Percentiles rank a stretch among this genome's conserved stretches.
phyloP scores from a whole-genome alignment of 2,329 filamentous ascomycete genomes.

The Fusarium coffeatum region DNA sequence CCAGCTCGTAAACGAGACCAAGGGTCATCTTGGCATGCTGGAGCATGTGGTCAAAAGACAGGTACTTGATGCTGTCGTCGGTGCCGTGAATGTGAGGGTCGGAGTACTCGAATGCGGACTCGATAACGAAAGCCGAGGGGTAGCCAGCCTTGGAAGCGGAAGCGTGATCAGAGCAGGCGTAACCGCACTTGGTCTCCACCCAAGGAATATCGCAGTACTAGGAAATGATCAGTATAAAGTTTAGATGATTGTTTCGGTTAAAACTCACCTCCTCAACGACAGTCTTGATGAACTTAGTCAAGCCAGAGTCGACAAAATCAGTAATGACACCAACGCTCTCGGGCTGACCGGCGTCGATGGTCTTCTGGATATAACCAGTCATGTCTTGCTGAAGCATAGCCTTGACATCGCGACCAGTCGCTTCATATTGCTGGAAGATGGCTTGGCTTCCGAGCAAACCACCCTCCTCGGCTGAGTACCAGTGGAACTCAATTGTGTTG shows the following conservation, averaged over 20 bases:
- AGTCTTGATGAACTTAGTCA: conserved; percentile 92
- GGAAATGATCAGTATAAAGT: conserved; percentile 3
- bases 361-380: conserved; percentile 89
- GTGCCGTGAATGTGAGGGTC: conserved; percentile 78
- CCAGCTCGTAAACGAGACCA: conserved; percentile 85
- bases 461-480: conserved; percentile 92
- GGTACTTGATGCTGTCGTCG: conserved; percentile 75
- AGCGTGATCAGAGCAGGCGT: conserved; percentile 82
- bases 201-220: conserved; percentile 90
- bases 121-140: conserved; percentile 80
- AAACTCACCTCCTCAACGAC: conserved; percentile 71
- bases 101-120: conserved; percentile 74
- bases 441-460: conserved; percentile 89
- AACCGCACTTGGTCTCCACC: conserved; percentile 88
- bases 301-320: conserved; percentile 84
- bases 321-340: conserved; percentile 94
- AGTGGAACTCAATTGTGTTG: conserved; percentile 96
- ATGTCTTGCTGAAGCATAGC: conserved; percentile 99
- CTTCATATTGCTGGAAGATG: conserved; percentile 85
- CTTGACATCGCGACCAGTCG: conserved; percentile 79
- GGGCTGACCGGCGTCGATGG: conserved; percentile 81
- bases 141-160: conserved; percentile 80
- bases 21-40: conserved; percentile 89
- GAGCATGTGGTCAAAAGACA: conserved; percentile 90
- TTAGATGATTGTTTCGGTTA: background rate